A percentile compares a stretch with the other conserved stretches of the same genome.
Conservation (phyloP, 1,139 yeast genomes). For the Suhomyces panamericanus region DNA sequence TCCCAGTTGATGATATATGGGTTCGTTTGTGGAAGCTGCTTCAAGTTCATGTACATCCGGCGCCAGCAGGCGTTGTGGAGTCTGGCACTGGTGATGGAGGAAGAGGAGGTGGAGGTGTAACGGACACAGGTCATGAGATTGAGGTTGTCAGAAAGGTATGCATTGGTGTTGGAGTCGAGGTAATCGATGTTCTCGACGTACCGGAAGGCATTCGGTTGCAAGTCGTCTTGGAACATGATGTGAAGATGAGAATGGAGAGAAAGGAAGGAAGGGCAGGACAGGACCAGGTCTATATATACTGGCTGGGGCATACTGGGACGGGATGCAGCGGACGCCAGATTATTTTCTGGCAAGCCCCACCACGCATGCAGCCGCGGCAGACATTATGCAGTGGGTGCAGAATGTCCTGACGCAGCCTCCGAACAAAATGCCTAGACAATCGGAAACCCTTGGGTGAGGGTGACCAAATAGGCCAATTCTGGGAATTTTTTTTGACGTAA, state of each 20-base stretch:
- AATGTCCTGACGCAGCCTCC: conserved; percentile 1
- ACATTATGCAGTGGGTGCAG: conserved; percentile 1
- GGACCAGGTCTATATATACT: conserved; percentile 1
- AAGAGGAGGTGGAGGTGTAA: not conserved
- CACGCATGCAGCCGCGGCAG: conserved; percentile 5
- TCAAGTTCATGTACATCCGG: conserved; percentile 37
- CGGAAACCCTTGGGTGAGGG: not conserved
- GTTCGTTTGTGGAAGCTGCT: conserved; percentile 28
- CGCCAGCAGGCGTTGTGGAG: conserved; percentile 46
- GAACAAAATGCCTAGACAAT: conserved; percentile 2
- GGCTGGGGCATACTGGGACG: not conserved
- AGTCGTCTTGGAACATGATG: conserved; percentile 5
- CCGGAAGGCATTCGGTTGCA: conserved; percentile 3
- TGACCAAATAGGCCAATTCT: conserved; percentile 1
- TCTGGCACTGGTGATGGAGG: conserved; percentile 12
- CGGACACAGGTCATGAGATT: conserved; percentile 15
- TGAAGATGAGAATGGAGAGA: not conserved
- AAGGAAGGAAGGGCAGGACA: not conserved
- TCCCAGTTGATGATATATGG: conserved; percentile 47
- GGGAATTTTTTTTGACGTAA: conserved; percentile 4
- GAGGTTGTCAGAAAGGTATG: conserved; percentile 16
- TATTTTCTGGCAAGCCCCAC: conserved; percentile 1
- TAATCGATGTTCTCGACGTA: conserved; percentile 42
- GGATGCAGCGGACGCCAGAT: conserved; percentile 1
- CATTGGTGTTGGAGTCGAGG: conserved; percentile 16